These are phyloP conservation scores for Zostera marina DNA, from an alignment of 116 monocot genomes.

Conservation along the genomic window DNA sequence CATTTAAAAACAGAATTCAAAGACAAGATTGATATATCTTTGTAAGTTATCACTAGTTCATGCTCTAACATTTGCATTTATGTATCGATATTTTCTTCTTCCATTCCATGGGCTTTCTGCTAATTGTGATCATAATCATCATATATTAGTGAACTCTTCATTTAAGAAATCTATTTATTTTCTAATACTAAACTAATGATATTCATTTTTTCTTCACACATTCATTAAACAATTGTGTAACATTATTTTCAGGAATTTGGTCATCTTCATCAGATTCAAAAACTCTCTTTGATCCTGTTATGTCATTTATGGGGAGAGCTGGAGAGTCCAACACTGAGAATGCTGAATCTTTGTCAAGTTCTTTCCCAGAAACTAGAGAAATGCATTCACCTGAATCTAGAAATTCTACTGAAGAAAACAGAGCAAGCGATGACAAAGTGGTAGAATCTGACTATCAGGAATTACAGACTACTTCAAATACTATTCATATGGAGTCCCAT, in stretches of 20 bases:
- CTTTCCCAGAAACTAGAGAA: constrained; percentile 16
- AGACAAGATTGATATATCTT: too few species aligned
- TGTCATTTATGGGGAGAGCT: constrained; percentile 70
- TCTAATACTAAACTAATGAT: too few species aligned
- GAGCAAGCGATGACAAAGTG: constrained; percentile 12
- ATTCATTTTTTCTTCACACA: too few species aligned
- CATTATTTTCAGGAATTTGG: constrained; percentile 47
- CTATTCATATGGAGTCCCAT: constrained; percentile 8
- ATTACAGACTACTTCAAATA: constrained; percentile 1
- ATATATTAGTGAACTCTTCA: too few species aligned
- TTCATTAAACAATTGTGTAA: too few species aligned
- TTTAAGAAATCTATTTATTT: too few species aligned
- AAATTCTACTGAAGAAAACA: constrained; percentile 16
- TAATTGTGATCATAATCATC: too few species aligned
- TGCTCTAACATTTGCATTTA: too few species aligned
- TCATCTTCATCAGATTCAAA: constrained; percentile 43
- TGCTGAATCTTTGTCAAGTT: constrained; percentile 16
- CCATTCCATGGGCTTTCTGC: too few species aligned
- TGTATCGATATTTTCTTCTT: too few species aligned
- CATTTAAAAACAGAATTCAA: too few species aligned
- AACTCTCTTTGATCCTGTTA: constrained; percentile 66
- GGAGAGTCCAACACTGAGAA: constrained; percentile 26
- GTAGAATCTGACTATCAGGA: constrained; percentile 9
- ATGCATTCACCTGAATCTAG: constrained; percentile 7
- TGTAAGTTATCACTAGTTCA: too few species aligned